Evolutionary conservation across 2,329 filamentous ascomycete species (phyloP), one percentile per base, ranked within the genome.

Genomic region (Sporothrix globosa): DNA sequence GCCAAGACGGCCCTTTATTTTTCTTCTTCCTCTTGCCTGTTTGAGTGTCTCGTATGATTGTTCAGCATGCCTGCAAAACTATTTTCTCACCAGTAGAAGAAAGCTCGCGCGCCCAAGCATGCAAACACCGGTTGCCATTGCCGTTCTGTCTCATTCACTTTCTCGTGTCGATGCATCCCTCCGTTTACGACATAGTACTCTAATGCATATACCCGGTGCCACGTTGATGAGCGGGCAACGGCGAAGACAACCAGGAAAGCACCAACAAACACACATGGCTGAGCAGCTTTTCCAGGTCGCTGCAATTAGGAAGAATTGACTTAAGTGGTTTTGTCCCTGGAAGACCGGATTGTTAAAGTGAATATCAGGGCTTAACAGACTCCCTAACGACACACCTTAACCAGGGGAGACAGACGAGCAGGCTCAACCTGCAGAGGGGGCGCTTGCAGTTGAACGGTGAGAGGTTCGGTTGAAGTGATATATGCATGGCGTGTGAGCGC

Each of bases 381-480:
- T 10, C n/a, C n/a, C 4, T 44, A 44, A 24, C 34, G 56, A 24
- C 34, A 61, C 34, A 30, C n/a, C 56, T n/a, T 44, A 9, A 24
- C 30, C 56, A 61, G 56, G 56, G 19, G 19, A 41, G 10, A 19
- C 30, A n/a, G 17, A 21, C 30, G 54, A 11, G 34, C 30, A 58
- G 11, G 30, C 19, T 21, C 39, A 63, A 63, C 34, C 27, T 27
- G 39, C 58, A 46, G 21, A 46, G 21, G 58, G 7, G 58, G 58
- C 58, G 39, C 39, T 63, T 63, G 39, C n/a, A 27, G n/a, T 63
- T 63, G 58, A 19, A 46, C 39, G 58, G 21, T 61, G 34, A 61
- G 56, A 61, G 56, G 56, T 44, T 61, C 56, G 56, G 56, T 41
- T 61, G 56, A 61, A 61, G 34, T 24, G 34, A 61, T 41, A 44